Conservation (phyloP, 345 rosid species). For the Hypericum perforatum region DNA sequence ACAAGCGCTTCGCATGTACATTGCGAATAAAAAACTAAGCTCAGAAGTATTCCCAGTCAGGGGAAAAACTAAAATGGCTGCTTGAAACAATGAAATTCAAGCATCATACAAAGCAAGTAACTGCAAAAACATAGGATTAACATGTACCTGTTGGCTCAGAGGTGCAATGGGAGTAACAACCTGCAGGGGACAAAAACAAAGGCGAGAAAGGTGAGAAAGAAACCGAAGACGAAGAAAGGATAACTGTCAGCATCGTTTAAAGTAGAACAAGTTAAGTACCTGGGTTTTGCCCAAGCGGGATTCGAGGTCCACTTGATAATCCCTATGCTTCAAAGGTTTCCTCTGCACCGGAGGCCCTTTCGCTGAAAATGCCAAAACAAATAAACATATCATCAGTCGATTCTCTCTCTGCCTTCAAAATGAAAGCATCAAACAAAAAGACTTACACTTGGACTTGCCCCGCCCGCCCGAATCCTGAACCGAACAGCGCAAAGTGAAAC, state of each 20-base stretch:
- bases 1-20: no score
- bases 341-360: conserved; percentile 91
- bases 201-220: background rate
- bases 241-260: background rate
- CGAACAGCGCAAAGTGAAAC: background rate
- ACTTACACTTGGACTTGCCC: conserved; percentile 57
- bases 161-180: conserved; percentile 98
- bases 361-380: conserved; percentile 29
- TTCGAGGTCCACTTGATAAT: conserved; percentile 89
- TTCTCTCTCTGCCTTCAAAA: background rate
- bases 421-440: background rate
- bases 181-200: conserved; percentile 26
- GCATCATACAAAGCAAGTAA: background rate
- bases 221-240: background rate
- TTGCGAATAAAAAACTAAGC: no score
- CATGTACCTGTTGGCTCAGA: conserved; percentile 82
- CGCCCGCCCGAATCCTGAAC: conserved; percentile 59
- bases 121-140: background rate
- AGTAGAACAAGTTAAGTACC: conserved; percentile 23
- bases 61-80: background rate
- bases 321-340: conserved; percentile 94
- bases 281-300: conserved; percentile 96
- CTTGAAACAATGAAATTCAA: background rate
- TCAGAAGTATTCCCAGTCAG: no score
- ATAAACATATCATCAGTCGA: background rate